Conservation (phyloP, 148 eudicot species). For the Talinum fruticosum region DNA sequence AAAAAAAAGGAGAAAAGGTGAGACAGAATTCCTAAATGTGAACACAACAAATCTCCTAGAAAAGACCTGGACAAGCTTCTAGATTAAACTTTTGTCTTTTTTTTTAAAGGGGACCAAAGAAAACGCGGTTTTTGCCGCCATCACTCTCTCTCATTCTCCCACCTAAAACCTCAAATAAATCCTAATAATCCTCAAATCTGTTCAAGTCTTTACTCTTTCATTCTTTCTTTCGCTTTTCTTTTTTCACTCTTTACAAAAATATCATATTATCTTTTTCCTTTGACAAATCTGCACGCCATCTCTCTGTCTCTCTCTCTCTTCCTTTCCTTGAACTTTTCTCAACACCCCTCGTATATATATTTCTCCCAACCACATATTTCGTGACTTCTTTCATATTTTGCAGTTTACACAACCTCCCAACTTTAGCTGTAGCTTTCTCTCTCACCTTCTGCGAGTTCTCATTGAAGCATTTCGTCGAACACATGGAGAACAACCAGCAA, state of each 20-base stretch:
- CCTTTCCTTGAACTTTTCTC: conserved; percentile 60
- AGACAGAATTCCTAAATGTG: background rate
- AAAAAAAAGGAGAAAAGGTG: too few species aligned
- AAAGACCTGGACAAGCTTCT: conserved; percentile 7
- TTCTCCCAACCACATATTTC: background rate
- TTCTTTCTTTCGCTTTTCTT: background rate
- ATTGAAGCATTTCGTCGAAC: conserved; percentile 33
- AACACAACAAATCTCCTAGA: background rate
- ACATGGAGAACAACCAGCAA: conserved; percentile 66
- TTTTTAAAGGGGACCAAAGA: background rate
- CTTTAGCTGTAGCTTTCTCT: background rate
- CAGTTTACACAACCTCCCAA: too few species aligned
- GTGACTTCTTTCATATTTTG: background rate
- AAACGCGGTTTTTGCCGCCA: conserved; percentile 1
- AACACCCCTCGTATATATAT: background rate
- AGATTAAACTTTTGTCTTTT: background rate
- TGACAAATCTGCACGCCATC: conserved; percentile 77
- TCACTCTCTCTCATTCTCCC: background rate
- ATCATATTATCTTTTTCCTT: conserved; percentile 20
- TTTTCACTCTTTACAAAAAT: too few species aligned
- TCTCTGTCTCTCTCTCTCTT: background rate
- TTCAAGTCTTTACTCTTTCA: background rate
- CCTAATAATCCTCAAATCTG: background rate
- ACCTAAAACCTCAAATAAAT: background rate
- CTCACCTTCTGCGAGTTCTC: background rate